A percentile compares a stretch with the other conserved stretches of the same genome.
Conservation (phyloP, 2,329 filamentous ascomycete genomes). For the Claviceps capensis region DNA sequence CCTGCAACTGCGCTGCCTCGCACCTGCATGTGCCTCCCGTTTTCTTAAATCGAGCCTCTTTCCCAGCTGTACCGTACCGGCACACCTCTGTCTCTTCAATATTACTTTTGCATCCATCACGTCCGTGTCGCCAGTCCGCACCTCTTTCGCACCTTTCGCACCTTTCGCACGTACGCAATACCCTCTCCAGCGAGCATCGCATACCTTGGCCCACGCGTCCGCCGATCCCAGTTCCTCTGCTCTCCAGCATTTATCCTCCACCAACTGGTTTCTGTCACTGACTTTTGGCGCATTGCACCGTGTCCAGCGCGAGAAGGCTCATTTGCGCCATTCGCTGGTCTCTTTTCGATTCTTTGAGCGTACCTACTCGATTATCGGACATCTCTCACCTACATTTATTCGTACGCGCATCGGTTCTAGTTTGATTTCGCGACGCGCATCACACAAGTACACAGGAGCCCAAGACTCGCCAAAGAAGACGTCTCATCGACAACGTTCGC, state of each 20-base stretch:
- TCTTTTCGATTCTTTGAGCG: not conserved
- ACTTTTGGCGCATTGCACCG: not conserved
- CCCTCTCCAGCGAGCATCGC: not conserved
- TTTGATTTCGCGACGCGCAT: not conserved
- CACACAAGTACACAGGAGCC: not conserved
- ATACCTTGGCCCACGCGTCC: not conserved
- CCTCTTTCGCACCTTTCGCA: not conserved
- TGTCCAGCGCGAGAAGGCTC: not conserved
- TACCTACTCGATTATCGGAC: not conserved
- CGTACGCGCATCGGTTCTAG: not conserved
- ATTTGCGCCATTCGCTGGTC: not conserved
- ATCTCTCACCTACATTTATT: not conserved
- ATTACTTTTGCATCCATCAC: not conserved
- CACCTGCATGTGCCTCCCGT: constrained; percentile 4
- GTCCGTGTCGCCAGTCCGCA: too few species aligned
- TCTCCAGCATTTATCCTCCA: not conserved
- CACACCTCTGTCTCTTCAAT: constrained; percentile 2
- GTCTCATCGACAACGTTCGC: constrained; percentile 14
- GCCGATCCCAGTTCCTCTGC: not conserved
- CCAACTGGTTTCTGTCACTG: not conserved
- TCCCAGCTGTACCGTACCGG: not conserved
- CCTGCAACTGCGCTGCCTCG: constrained; percentile 6
- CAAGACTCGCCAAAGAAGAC: constrained; percentile 6
- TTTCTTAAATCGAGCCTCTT: constrained; percentile 2
- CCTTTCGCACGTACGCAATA: not conserved